These are phyloP conservation scores for Boletus sp. DNA, from an alignment of 768 basidiomycete genomes.

Conservation along the genomic window DNA sequence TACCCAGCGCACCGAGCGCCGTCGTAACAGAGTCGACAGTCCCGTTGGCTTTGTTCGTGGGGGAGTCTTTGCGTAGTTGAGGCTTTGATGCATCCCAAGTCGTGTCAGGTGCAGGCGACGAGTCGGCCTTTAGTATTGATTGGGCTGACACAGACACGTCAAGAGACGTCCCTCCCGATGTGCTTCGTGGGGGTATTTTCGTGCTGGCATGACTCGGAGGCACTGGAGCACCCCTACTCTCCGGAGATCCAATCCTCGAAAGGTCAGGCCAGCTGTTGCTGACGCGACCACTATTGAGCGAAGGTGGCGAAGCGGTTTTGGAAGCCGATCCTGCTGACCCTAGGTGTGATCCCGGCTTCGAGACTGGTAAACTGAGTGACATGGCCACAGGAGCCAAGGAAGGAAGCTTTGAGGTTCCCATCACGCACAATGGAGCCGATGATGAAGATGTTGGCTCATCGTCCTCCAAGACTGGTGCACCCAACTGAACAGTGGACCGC, in stretches of 20 bases:
- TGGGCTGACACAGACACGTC: conserved; percentile 9
- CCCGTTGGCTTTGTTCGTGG: conserved; percentile 17
- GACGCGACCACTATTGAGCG: background rate
- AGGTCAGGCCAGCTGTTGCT: conserved; percentile 8
- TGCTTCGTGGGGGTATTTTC: conserved; percentile 1
- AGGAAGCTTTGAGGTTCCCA: conserved; percentile 4
- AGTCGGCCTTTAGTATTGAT: conserved; percentile 13
- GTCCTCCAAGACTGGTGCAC: conserved; percentile 16
- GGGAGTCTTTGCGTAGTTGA: conserved; percentile 9
- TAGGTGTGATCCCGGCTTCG: conserved; percentile 10
- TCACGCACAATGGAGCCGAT: conserved; percentile 2
- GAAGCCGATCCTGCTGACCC: conserved; percentile 2
- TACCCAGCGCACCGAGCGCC: conserved; percentile 26
- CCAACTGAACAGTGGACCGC: background rate
- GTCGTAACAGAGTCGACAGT: conserved; percentile 15
- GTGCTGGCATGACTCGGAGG: conserved; percentile 7
- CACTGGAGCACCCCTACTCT: conserved; percentile 5
- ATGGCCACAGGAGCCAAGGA: conserved; percentile 13
- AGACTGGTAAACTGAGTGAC: conserved; percentile 14
- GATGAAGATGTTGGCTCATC: conserved; percentile 10
- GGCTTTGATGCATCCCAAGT: conserved; percentile 17
- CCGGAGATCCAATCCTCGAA: conserved; percentile 18
- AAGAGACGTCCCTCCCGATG: conserved; percentile 4
- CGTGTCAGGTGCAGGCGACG: conserved; percentile 5
- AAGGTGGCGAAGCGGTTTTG: conserved; percentile 11